Percentiles rank a stretch among this genome's conserved stretches.
Conservation (phyloP, 768 basidiomycete species). For the Mycena latifolia region DNA sequence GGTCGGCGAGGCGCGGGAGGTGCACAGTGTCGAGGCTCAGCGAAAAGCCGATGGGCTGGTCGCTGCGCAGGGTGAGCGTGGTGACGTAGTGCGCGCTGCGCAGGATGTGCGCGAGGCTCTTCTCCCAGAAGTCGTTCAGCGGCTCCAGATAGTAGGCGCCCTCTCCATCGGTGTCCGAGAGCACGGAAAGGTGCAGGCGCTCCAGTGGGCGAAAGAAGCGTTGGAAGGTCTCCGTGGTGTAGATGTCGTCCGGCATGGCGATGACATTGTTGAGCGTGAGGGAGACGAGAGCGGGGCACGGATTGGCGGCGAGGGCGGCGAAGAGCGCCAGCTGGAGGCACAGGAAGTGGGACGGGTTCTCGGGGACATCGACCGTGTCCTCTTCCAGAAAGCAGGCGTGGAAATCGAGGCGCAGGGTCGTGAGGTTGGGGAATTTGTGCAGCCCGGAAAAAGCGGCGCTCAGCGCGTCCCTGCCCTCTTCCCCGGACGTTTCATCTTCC, state of each 20-base stretch:
- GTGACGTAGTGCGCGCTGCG: neutral
- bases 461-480: neutral
- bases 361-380: neutral
- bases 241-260: constrained; percentile 17
- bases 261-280: constrained; percentile 20
- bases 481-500: neutral
- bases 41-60: neutral
- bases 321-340: constrained; percentile 16
- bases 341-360: constrained; percentile 16
- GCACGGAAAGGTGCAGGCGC: neutral
- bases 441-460: constrained; percentile 6
- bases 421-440: constrained; percentile 17
- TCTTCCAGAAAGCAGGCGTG: constrained; percentile 13
- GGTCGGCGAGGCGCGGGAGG: neutral
- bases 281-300: neutral
- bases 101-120: neutral
- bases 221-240: constrained; percentile 2
- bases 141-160: neutral
- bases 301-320: constrained; percentile 16
- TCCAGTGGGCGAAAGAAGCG: constrained; percentile 11
- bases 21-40: neutral
- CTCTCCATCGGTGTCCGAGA: neutral
- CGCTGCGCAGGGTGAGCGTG: neutral
- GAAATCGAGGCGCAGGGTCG: constrained; percentile 11
- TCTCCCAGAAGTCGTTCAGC: neutral